Evolutionary conservation across 2,329 filamentous ascomycete species (phyloP).

Genomic region (Colletotrichum orchidophilum): DNA sequence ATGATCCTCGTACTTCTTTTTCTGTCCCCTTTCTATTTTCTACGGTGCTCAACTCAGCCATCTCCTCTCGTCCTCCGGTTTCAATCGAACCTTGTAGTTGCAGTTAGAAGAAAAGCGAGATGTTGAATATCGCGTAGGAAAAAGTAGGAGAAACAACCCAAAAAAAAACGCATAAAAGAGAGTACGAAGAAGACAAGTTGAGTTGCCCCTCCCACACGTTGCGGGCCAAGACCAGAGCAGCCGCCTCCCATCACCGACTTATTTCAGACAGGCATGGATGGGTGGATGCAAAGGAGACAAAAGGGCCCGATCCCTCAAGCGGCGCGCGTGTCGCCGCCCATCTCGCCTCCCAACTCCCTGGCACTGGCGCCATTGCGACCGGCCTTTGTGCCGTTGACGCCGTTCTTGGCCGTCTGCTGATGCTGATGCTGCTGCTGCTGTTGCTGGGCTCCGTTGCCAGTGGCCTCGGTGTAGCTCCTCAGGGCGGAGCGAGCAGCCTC

Average conservation of each 20-base stretch:
- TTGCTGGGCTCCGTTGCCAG: constrained; percentile 11
- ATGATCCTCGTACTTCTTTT: neutral
- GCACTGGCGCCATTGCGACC: constrained; percentile 24
- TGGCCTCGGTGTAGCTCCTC: constrained; percentile 45
- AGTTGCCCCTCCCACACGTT: constrained; percentile 9
- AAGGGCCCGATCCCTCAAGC: constrained; percentile 1
- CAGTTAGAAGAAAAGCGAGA: constrained; percentile 12
- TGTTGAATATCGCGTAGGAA: constrained; percentile 34
- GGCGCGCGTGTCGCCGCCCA: constrained; percentile 65
- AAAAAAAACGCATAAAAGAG: neutral
- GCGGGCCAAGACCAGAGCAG: neutral
- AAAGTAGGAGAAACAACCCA: neutral
- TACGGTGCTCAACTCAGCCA: neutral
- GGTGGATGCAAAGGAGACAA: neutral
- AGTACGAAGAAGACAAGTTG: constrained; percentile 15
- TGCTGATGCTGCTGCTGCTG: constrained; percentile 10
- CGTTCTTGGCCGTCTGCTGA: constrained; percentile 10
- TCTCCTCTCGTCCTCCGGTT: neutral
- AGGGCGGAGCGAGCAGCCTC: constrained; percentile 56
- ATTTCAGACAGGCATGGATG: constrained; percentile 3
- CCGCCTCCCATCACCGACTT: neutral
- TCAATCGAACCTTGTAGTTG: neutral
- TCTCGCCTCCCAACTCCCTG: constrained; percentile 66
- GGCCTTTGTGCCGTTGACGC: constrained; percentile 28
- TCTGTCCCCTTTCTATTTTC: neutral